These are phyloP conservation scores for Aspergillus aculeatus DNA, from an alignment of 2,329 filamentous ascomycete genomes.

Conservation along the genomic window DNA sequence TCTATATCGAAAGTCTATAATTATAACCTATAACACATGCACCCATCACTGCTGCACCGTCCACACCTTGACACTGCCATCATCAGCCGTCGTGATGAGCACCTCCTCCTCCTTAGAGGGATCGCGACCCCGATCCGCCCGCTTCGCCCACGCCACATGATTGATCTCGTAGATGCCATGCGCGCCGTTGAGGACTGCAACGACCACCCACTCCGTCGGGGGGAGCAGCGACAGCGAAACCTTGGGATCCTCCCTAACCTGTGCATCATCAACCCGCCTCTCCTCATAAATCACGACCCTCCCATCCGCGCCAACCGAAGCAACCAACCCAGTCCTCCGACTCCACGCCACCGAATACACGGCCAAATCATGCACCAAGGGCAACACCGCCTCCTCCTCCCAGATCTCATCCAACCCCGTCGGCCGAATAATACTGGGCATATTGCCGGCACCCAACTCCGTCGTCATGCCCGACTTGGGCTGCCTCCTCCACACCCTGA, in stretches of 20 bases:
- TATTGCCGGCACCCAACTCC: slow-evolving; percentile 35
- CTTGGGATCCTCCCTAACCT: slow-evolving; percentile 26
- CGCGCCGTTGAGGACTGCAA: slow-evolving; percentile 68
- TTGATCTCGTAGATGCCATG: slow-evolving; percentile 96
- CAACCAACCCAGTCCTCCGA: slow-evolving; percentile 69
- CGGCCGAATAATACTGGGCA: slow-evolving; percentile 87
- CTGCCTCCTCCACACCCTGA: slow-evolving; percentile 74
- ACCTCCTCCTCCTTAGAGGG: slow-evolving; percentile 68
- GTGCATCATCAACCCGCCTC: slow-evolving; percentile 33
- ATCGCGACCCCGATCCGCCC: slow-evolving; percentile 64
- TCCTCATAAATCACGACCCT: slow-evolving; percentile 77
- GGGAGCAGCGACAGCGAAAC: slow-evolving; percentile 12
- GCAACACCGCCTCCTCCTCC: slow-evolving; percentile 74
- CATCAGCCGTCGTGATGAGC: slow-evolving; percentile 86
- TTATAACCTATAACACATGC: not conserved
- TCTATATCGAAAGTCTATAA: not conserved
- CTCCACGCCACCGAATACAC: slow-evolving; percentile 89
- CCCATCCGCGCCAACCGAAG: slow-evolving; percentile 87
- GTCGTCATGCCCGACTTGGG: slow-evolving; percentile 38
- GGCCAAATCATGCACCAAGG: slow-evolving; percentile 71
- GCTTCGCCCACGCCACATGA: slow-evolving; percentile 80
- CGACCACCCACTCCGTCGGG: slow-evolving; percentile 65
- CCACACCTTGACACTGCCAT: slow-evolving; percentile 86
- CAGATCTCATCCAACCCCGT: slow-evolving; percentile 74
- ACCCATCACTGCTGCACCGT: slow-evolving; percentile 43